Base-by-base conservation (phyloP, 768 basidiomycete genomes). In the Russula olivacea region DNA sequence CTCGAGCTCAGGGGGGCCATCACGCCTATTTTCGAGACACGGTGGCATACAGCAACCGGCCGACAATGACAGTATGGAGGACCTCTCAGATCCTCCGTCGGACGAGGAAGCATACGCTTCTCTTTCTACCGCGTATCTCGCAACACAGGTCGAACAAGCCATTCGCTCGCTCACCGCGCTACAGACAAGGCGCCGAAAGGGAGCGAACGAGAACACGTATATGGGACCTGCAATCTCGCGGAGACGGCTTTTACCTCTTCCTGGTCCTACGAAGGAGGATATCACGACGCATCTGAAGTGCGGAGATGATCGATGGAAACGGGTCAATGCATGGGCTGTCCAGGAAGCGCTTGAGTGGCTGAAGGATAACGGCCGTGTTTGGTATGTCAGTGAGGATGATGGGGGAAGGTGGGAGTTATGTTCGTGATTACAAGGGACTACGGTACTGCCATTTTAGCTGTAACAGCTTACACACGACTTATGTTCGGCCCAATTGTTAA, bases 91-190 rank as follows among this genome's bases (percentile, higher is more conserved):
- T 56, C 84, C 88, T 0, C 72, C 73, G 12, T 60, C 72, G 0
- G 73, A 79, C 48, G 90, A 92, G 68, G 87, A 89, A 68, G 80
- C 83, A 0, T 92, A 89, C 64, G 70, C 88, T 21, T 77, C 87
- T 2, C 76, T 90, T 23, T 84, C 83, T 19, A 73, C 84, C 0
- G 70, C 67, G 6, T 79, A 82, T 40, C 71, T 91, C 28, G 79
- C 80, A 0, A 68, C 66, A 14, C 71, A 78, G 47, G 81, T 88
- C 17, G 77, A 80, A 54, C 70, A 72, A 5, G 78, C 80, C 0
- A 77, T 89, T 48, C 62, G 66, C 40, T 71, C 70, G 25, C 69
- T 83, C 38, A 71, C 74, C 36, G 58, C 66, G 57, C 25, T 34
- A 28, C 52, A 59, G 30, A 38, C 57, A 52, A 38, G 57, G 56